Conservation (phyloP, 2,329 filamentous ascomycete species). For the Fusarium chaquense region DNA sequence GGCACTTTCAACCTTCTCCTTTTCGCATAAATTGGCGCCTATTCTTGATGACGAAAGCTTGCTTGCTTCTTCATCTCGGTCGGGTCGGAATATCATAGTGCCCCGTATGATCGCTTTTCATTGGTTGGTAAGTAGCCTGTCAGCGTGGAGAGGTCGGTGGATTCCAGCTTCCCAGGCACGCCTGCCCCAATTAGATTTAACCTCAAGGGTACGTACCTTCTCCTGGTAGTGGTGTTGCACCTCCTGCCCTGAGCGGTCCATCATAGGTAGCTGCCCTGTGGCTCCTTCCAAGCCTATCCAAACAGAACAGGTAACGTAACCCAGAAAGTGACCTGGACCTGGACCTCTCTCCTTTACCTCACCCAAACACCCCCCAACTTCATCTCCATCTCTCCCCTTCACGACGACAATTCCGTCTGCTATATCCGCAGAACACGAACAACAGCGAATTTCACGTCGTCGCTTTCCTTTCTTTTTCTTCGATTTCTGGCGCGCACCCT, state of each 20-base stretch:
- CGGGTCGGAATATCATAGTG: conserved; percentile 38
- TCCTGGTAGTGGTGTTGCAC: conserved; percentile 16
- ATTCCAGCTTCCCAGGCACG: conserved; percentile 19
- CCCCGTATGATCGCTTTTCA: not conserved
- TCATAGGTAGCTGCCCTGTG: conserved; percentile 35
- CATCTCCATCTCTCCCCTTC: conserved; percentile 41
- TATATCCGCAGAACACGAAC: conserved; percentile 46
- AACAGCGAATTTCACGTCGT: conserved; percentile 41
- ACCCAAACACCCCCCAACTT: conserved; percentile 42
- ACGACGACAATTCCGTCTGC: conserved; percentile 45
- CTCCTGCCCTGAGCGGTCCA: conserved; percentile 32
- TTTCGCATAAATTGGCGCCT: conserved; percentile 31
- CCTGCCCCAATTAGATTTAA: not conserved
- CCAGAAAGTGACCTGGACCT: conserved; percentile 48
- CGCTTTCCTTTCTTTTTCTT: conserved; percentile 30
- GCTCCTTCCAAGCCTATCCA: conserved; percentile 28
- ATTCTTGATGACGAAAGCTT: conserved; percentile 29
- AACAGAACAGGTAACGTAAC: conserved; percentile 54
- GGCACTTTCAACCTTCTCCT: conserved; percentile 28
- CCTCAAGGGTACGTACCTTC: conserved; percentile 28
- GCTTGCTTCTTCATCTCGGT: conserved; percentile 32
- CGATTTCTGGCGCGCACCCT: conserved; percentile 37
- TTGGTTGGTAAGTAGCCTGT: conserved; percentile 34
- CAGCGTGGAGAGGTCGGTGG: conserved; percentile 31
- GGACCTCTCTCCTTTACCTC: conserved; percentile 43